A percentile compares a stretch with the other conserved stretches of the same genome.
Conservation (phyloP, 108 stramenopile species). For the Pseudonitzschia multiseries region DNA sequence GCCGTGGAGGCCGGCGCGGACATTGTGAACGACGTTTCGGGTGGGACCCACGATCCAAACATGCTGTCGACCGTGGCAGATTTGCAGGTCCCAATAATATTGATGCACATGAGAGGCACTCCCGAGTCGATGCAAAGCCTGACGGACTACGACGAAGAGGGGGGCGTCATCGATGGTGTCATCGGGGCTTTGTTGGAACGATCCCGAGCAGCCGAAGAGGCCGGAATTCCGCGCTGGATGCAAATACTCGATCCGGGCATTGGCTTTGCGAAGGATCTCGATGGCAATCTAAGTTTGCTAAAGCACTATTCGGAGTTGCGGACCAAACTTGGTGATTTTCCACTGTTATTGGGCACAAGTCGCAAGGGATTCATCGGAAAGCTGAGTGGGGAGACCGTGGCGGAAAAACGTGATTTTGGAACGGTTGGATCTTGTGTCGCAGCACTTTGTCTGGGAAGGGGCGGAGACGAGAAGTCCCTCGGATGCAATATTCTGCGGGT, state of each 20-base stretch:
- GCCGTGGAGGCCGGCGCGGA: conserved; percentile 92
- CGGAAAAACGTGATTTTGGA: conserved; percentile 79
- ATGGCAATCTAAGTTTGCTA: conserved; percentile 79
- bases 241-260: conserved; percentile 94
- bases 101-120: conserved; percentile 97
- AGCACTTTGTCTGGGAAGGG: conserved; percentile 45
- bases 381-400: conserved; percentile 57
- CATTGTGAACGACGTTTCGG: conserved; percentile 96
- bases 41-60: conserved; percentile 80
- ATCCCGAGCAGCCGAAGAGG: conserved; percentile 63
- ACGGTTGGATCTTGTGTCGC: conserved; percentile 81
- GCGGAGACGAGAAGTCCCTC: conserved; percentile 16
- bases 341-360: conserved; percentile 89
- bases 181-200: conserved; percentile 52
- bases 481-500: conserved; percentile 87
- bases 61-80: conserved; percentile 86
- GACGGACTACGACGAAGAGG: conserved; percentile 59
- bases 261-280: conserved; percentile 91
- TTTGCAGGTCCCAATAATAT: conserved; percentile 79
- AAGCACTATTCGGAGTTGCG: conserved; percentile 49
- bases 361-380: conserved; percentile 94
- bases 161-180: conserved; percentile 77
- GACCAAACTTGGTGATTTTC: conserved; percentile 38
- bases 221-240: conserved; percentile 85
- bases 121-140: conserved; percentile 88